phyloP scores from a whole-genome alignment of 495 filamentous ascomycete genomes.

The Paragyromitra xinjiangensis region DNA sequence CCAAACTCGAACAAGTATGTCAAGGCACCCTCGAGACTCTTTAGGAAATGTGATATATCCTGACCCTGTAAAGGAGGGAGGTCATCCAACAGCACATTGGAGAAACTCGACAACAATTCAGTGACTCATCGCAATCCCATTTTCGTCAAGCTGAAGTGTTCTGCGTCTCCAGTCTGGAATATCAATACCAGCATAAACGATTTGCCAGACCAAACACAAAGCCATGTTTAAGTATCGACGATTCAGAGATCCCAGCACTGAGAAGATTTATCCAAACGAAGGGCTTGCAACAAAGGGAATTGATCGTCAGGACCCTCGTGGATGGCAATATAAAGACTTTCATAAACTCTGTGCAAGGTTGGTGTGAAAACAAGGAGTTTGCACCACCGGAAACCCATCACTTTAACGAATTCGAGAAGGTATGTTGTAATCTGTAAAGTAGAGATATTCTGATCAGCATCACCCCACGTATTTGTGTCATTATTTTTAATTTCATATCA shows the following conservation, averaged over 20 bases:
- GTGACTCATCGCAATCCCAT: not conserved
- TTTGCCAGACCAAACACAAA: not conserved
- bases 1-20: constrained; percentile 22
- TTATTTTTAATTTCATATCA: not conserved
- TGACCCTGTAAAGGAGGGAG: constrained; percentile 10
- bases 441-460: not conserved
- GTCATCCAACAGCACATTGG: constrained; percentile 2
- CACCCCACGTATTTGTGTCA: not conserved
- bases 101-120: not conserved
- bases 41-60: not conserved
- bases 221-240: constrained; percentile 12
- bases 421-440: not conserved
- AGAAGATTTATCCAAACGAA: constrained; percentile 26
- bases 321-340: constrained; percentile 20
- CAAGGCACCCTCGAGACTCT: not conserved
- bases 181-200: constrained; percentile 17
- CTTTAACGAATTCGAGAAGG: constrained; percentile 2
- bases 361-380: not conserved
- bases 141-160: not conserved
- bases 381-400: not conserved
- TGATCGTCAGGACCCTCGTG: not conserved
- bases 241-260: constrained; percentile 10
- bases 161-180: constrained; percentile 25
- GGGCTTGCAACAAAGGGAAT: constrained; percentile 15
- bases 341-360: constrained; percentile 12